These are phyloP conservation scores for Metarhizium anisopliae DNA, from an alignment of 2,329 filamentous ascomycete genomes.

Conservation along the genomic window DNA sequence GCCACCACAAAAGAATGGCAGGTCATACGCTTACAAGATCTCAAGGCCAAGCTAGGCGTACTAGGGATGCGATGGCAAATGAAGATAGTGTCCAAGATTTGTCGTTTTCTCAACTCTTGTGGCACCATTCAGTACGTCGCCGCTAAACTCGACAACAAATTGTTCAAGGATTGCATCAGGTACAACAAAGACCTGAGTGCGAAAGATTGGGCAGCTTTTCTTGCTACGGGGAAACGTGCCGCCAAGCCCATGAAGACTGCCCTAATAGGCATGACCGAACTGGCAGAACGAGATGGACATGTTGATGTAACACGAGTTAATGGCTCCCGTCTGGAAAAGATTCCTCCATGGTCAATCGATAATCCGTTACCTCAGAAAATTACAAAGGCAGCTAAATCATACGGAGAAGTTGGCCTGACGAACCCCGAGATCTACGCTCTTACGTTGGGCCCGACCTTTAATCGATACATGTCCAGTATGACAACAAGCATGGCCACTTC, in stretches of 20 bases:
- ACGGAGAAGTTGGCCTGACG: conserved; percentile 21
- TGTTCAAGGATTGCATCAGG: conserved; percentile 55
- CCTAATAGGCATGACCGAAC: conserved; percentile 13
- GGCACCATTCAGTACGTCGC: conserved; percentile 49
- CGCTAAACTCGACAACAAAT: conserved; percentile 41
- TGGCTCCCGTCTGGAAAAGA: conserved; percentile 9
- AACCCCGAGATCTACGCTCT: conserved; percentile 28
- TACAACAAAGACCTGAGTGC: conserved; percentile 46
- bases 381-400: conserved; percentile 18
- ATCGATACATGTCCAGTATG: conserved; percentile 27
- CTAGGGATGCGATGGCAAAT: conserved; percentile 48
- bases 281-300: conserved; percentile 13
- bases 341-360: conserved; percentile 24
- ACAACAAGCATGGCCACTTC: conserved; percentile 24
- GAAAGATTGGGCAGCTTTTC: conserved; percentile 47
- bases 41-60: conserved; percentile 49
- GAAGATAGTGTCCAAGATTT: conserved; percentile 50
- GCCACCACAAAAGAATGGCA: conserved; percentile 49
- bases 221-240: conserved; percentile 37
- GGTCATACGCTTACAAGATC: conserved; percentile 48
- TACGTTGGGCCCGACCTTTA: conserved; percentile 27
- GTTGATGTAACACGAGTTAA: conserved; percentile 6
- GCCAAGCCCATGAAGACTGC: conserved; percentile 17
- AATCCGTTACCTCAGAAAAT: conserved; percentile 24
- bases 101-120: conserved; percentile 46